These are phyloP conservation scores for Leonotis leonurus DNA, from an alignment of 257 asterid species.

Conservation along the genomic window DNA sequence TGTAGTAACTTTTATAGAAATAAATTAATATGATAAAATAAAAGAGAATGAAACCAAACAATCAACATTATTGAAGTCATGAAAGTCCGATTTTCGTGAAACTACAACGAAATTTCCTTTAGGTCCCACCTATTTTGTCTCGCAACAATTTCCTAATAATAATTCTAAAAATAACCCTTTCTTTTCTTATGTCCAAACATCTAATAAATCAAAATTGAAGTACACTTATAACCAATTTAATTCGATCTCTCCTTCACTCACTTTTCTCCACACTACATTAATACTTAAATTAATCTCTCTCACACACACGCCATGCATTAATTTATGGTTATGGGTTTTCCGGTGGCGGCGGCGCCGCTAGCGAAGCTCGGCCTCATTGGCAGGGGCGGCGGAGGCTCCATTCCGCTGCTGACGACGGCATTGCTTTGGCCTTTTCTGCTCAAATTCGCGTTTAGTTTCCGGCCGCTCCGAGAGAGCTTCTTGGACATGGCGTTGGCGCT, in stretches of 20 bases:
- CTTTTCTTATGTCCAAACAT: background rate
- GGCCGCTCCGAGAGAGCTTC: slow-evolving; percentile 34
- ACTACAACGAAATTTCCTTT: slow-evolving; percentile 31
- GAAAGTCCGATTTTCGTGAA: slow-evolving; percentile 19
- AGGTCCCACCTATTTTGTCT: slow-evolving; percentile 32
- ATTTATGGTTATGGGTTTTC: slow-evolving; percentile 23
- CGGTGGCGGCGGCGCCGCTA: slow-evolving; percentile 26
- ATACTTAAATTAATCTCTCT: no score
- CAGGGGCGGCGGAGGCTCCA: background rate
- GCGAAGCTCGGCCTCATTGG: slow-evolving; percentile 37
- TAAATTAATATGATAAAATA: background rate
- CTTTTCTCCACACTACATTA: background rate
- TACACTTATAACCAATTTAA: no score
- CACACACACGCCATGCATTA: background rate
- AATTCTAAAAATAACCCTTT: background rate
- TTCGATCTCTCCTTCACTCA: no score
- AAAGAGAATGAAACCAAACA: background rate
- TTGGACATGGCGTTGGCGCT: slow-evolving; percentile 13
- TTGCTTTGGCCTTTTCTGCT: slow-evolving; percentile 48
- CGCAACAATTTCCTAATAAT: background rate
- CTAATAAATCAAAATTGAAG: no score
- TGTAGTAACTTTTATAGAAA: background rate
- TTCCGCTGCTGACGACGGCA: slow-evolving; percentile 30
- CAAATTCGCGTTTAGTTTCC: slow-evolving; percentile 35
- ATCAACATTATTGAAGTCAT: slow-evolving; percentile 18